These are phyloP conservation scores for Metrosideros polymorpha DNA, from an alignment of 441 rosid species.

Conservation along the genomic window DNA sequence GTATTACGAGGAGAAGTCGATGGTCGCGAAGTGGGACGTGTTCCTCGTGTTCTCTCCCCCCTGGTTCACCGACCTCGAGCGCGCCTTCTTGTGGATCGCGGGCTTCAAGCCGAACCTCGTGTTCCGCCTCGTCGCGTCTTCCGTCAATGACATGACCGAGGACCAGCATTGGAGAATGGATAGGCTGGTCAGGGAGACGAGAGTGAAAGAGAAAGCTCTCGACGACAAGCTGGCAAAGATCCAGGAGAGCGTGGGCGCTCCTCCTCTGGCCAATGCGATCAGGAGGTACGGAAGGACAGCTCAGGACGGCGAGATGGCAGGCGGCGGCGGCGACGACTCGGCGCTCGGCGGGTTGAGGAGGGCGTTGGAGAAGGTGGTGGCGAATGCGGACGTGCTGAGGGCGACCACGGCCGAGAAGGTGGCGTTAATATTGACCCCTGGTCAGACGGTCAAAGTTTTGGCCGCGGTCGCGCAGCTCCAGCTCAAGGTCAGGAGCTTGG, in stretches of 20 bases:
- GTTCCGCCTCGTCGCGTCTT: conserved; percentile 14
- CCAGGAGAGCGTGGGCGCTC: conserved; percentile 37
- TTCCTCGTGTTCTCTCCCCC: conserved; percentile 25
- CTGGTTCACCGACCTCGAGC: conserved; percentile 35
- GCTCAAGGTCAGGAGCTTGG: conserved; percentile 17
- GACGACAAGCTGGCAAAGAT: conserved; percentile 31
- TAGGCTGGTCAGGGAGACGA: conserved; percentile 16
- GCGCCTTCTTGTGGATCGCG: conserved; percentile 30
- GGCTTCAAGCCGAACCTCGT: conserved; percentile 38
- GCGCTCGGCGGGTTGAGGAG: conserved; percentile 2
- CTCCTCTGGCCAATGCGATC: conserved; percentile 4
- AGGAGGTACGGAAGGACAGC: neutral
- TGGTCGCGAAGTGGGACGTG: conserved; percentile 10
- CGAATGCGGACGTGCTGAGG: conserved; percentile 30
- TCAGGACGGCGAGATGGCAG: conserved; percentile 7
- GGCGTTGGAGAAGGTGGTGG: conserved; percentile 20
- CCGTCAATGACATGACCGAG: conserved; percentile 23
- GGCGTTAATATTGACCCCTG: conserved; percentile 27
- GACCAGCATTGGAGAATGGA: conserved; percentile 18
- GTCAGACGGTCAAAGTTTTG: conserved; percentile 28
- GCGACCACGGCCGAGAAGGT: conserved; percentile 10
- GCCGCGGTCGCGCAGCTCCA: conserved; percentile 19
- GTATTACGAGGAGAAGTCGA: conserved; percentile 32
- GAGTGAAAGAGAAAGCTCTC: conserved; percentile 18
- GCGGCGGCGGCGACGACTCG: neutral